A percentile compares a stretch with the other conserved stretches of the same genome.
Conservation (phyloP, 495 filamentous ascomycete species). For the Lasiosphaeris hirsuta region DNA sequence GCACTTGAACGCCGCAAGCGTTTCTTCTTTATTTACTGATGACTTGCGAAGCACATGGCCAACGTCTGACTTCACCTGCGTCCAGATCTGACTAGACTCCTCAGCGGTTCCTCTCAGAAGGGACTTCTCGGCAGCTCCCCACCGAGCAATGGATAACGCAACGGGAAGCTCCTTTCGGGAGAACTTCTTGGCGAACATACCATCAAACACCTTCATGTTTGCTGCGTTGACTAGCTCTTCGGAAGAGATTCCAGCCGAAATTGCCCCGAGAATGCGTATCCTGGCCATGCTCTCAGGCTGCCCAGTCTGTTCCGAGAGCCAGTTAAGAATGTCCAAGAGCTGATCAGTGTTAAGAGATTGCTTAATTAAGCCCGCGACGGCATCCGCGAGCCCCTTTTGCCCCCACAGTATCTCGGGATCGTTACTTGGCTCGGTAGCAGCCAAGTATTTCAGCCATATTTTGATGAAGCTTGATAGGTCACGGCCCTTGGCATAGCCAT, state of each 20-base stretch:
- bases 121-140: constrained; percentile 36
- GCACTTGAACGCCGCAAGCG: constrained; percentile 42
- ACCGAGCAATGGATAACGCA: constrained; percentile 30
- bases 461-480: constrained; percentile 64
- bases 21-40: constrained; percentile 23
- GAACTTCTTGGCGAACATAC: constrained; percentile 11
- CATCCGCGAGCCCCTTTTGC: constrained; percentile 52
- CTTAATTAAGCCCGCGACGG: constrained; percentile 42
- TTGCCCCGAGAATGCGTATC: constrained; percentile 45
- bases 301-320: constrained; percentile 29
- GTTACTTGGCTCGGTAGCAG: constrained; percentile 38
- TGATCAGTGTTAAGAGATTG: constrained; percentile 45
- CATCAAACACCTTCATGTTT: constrained; percentile 29
- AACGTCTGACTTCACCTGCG: constrained; percentile 31
- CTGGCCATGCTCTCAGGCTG: constrained; percentile 26
- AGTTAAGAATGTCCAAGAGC: constrained; percentile 43
- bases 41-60: constrained; percentile 33
- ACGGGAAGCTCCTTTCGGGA: constrained; percentile 20
- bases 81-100: constrained; percentile 34
- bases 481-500: constrained; percentile 61
- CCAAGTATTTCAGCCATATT: constrained; percentile 62
- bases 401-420: constrained; percentile 55
- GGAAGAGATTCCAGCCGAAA: constrained; percentile 41
- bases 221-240: constrained; percentile 41
- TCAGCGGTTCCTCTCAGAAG: constrained; percentile 34